A percentile compares a stretch with the other conserved stretches of the same genome.
Evolutionary conservation across 2,329 filamentous ascomycete genomes (phyloP).

Genomic region (Diaporthe capsici): DNA sequence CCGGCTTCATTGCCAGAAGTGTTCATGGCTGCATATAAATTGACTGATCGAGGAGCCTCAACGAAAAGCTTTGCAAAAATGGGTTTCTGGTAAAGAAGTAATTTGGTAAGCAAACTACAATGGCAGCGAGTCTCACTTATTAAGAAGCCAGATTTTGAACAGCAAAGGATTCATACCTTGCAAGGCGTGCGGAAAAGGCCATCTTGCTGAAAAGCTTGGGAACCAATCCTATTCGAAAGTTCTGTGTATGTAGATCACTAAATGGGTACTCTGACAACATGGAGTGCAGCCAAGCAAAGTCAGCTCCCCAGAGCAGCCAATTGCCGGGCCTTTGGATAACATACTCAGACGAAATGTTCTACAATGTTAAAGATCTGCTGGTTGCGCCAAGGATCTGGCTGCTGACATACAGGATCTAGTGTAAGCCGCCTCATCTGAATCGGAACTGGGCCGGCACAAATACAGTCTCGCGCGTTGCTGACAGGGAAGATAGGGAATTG

Average conservation of each 20-base stretch:
- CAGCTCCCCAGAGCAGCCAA: background rate
- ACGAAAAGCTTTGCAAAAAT: background rate
- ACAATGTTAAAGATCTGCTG: background rate
- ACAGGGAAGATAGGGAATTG: too few species aligned
- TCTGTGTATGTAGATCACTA: background rate
- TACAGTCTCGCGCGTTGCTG: background rate
- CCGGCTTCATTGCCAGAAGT: background rate
- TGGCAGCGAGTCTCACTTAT: background rate
- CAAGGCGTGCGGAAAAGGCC: background rate
- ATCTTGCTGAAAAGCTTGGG: background rate
- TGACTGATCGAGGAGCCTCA: background rate
- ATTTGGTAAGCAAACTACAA: background rate
- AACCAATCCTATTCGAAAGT: background rate
- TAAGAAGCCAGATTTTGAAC: background rate
- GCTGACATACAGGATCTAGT: constrained; percentile 1
- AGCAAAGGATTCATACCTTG: background rate
- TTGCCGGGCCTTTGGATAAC: background rate
- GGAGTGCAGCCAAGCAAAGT: background rate
- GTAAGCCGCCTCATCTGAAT: background rate
- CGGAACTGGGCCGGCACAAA: background rate
- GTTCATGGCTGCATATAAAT: background rate
- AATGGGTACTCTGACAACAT: too few species aligned
- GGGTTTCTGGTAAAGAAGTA: background rate
- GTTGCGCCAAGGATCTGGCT: background rate
- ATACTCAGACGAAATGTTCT: background rate